Conservation (phyloP, 768 basidiomycete species). For the Termitomyces sp. region DNA sequence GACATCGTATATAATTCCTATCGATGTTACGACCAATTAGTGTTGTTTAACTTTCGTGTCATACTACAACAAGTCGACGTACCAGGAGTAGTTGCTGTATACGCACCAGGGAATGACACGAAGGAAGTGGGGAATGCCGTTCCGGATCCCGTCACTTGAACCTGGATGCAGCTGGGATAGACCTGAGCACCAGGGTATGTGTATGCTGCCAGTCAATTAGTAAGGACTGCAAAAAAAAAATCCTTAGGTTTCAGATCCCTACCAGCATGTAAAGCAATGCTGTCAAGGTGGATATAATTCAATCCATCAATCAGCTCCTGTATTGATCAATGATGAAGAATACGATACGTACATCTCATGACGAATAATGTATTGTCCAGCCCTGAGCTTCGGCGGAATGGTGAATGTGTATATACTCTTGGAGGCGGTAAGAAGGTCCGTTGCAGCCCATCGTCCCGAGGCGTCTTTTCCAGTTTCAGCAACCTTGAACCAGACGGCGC, state of each 20-base stretch:
- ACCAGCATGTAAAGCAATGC: slow-evolving; percentile 37
- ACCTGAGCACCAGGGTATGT: slow-evolving; percentile 38
- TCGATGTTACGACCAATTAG: not conserved
- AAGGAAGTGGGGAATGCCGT: slow-evolving; percentile 37
- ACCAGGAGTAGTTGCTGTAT: slow-evolving; percentile 30
- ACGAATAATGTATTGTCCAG: slow-evolving; percentile 45
- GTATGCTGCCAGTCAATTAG: slow-evolving; percentile 21
- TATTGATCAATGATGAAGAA: not conserved
- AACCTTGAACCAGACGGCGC: slow-evolving; percentile 50
- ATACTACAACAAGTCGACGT: not conserved
- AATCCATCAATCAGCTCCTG: not conserved
- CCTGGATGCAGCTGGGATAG: slow-evolving; percentile 42
- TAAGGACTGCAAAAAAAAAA: not conserved
- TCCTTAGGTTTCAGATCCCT: not conserved
- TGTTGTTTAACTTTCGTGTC: not conserved
- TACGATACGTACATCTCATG: slow-evolving; percentile 34
- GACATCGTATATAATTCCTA: slow-evolving; percentile 30
- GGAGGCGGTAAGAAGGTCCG: slow-evolving; percentile 31
- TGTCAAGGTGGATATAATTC: slow-evolving; percentile 8
- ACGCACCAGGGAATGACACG: slow-evolving; percentile 46
- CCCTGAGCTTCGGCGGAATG: slow-evolving; percentile 38
- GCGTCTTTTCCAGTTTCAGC: slow-evolving; percentile 39
- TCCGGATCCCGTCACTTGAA: slow-evolving; percentile 42
- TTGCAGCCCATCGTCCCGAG: slow-evolving; percentile 41
- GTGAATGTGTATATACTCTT: slow-evolving; percentile 41